Evolutionary conservation across 2,329 filamentous ascomycete genomes (phyloP), one percentile per base, ranked within the genome.

Genomic region (Arthrobotrys megalospora): DNA sequence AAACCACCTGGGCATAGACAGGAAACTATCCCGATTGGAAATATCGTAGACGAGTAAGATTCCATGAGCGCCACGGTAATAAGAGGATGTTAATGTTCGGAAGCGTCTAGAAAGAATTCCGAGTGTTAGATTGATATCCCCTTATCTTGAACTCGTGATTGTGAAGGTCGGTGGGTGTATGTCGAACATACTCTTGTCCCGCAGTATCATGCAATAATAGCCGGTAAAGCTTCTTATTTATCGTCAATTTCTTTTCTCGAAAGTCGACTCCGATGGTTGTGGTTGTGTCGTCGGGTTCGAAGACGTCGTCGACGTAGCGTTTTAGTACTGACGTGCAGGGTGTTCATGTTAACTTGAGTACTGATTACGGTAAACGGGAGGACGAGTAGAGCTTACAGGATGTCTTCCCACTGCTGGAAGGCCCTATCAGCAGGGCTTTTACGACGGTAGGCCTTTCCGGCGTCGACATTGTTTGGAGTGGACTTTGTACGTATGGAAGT

Each of bases 241-340:
- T 85, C 12, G 86, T 86, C 43, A 89, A 83, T 62, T 85, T 88
- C 81, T 89, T 89, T 67, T 88, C 87, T 83, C 88, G 88, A 83
- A 88, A 89, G 81, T 89, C 88, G 76, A 89, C 87, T 34, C 88
- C 88, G 79, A 89, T 89, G 1, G 88, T 89, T 5, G 88, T 87
- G 6, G 87, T 86, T 3, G 87, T 86, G 41, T 85, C 86, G 81
- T 89, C 87, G 4, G 87, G 85, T 75, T 89, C 88, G 80, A 88
- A 89, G 80, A 88, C 87, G 81, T 89, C 87, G 79, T 89, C 87
- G 82, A 87, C 88, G 80, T 89, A 89, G 81, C 87, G 84, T 76
- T 87, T 85, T 55, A 89, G 83, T 77, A 89, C 87, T 88, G 24
- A 28, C 24, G 24, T 28, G 24, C 24, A 28, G 24, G 24, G 24